Percentiles rank a stretch among this genome's conserved stretches.
Conservation (phyloP, 2,329 filamentous ascomycete genomes). For the Trichothecium roseum region DNA sequence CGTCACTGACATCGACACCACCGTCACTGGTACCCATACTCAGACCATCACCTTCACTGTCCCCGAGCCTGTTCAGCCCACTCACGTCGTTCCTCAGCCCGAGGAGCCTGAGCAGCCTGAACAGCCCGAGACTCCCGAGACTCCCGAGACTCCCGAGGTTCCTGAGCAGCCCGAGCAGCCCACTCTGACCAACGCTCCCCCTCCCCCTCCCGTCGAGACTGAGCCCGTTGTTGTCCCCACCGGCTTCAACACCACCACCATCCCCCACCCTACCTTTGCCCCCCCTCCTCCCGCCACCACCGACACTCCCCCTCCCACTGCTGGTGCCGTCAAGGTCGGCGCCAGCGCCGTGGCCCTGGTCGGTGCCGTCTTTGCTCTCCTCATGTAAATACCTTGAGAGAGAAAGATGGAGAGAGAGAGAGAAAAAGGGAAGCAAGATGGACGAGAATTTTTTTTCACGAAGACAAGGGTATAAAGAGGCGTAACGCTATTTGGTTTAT, state of each 20-base stretch:
- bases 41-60: slow-evolving; percentile 3
- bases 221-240: slow-evolving; percentile 1
- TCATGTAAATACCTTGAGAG: slow-evolving; percentile 8
- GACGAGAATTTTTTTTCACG: slow-evolving; percentile 1
- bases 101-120: slow-evolving; percentile 3
- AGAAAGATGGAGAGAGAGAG: not conserved
- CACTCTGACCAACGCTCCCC: not conserved
- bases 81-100: not conserved
- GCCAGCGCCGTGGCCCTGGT: slow-evolving; percentile 11
- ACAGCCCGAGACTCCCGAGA: not conserved
- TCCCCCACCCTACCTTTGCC: slow-evolving; percentile 3
- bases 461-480: not conserved
- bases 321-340: slow-evolving; percentile 10
- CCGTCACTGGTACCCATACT: slow-evolving; percentile 2
- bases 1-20: slow-evolving; percentile 10
- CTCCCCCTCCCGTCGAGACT: not conserved
- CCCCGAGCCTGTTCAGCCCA: not conserved
- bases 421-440: no score
- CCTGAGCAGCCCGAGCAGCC: slow-evolving; percentile 2
- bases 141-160: not conserved
- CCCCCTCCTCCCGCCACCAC: slow-evolving; percentile 4
- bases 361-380: slow-evolving; percentile 9
- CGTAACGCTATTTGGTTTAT: not conserved
- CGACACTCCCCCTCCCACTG: slow-evolving; percentile 5
- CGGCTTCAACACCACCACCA: slow-evolving; percentile 6